Base-by-base conservation (phyloP, 331 rosid species). In the Phaseolus coccineus region DNA sequence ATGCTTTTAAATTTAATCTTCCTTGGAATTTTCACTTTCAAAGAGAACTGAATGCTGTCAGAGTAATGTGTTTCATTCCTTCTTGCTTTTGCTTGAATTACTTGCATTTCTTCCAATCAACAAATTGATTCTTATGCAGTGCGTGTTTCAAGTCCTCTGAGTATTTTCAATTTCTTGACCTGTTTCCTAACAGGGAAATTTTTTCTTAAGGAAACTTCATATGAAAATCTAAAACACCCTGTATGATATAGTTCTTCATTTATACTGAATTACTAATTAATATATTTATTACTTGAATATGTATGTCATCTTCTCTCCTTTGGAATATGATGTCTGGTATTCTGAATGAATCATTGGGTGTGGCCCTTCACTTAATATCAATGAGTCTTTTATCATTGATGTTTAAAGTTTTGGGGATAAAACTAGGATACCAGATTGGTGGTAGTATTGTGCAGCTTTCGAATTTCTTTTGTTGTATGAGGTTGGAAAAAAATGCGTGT, bases 41-140 rank as follows among this genome's bases (percentile, higher is more conserved):
- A 64, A 35, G 15, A 64, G 12, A 35, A 8, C 28, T 35, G 47
- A 64, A 64, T 64, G 48, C 19, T 33, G 46, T 13, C 24, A 62
- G 65, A 56, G 5, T 37, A 56, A 22, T 39, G 68, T 39, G 68
- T 25, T 56, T 73, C 53, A 73, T 22, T 14, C 16, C 55, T 52
- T 73, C 19, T 61, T 28, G 35, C 77, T 73, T 73, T 19, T 22
- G 27, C 77, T 24, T 55, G 33, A 37, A 16, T 71, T 24, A 8
- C 19, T 53, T 19, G 1, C 2, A 4, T 31, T 19, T 69, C 57
- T 46, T 46, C 73, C 39, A 24, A 44, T 46, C 57, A 46, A 69
- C 57, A 44, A 31, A 31, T 33, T 71, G 31, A 71, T 46, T 46
- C 51, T 11, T 46, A 46, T 46, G 14, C 3, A 46, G 47, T 4